These are phyloP conservation scores for Lactuca saligna DNA, from an alignment of 129 eudicot species.

Conservation along the genomic window DNA sequence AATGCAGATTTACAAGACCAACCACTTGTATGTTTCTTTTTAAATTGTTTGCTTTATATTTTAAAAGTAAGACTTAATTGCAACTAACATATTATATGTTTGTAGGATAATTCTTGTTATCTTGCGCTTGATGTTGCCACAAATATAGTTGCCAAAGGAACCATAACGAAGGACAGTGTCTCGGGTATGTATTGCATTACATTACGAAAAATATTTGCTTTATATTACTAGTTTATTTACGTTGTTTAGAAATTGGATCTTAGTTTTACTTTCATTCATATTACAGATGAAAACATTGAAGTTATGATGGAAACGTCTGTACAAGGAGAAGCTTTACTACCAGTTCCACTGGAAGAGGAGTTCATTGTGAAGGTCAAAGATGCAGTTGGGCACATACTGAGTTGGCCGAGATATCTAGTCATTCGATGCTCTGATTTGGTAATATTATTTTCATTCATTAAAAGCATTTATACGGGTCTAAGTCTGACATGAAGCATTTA, in stretches of 20 bases:
- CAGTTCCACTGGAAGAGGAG: no score
- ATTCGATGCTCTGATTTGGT: constrained; percentile 7
- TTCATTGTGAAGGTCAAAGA: no score
- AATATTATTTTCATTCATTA: not conserved
- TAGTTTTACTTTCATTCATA: not conserved
- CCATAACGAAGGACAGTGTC: not conserved
- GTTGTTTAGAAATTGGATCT: constrained; percentile 7
- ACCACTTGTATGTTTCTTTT: not conserved
- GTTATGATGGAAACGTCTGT: constrained; percentile 1
- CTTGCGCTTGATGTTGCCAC: no score
- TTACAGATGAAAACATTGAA: not conserved
- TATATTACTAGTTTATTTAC: constrained; percentile 1
- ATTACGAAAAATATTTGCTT: not conserved
- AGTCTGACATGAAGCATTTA: not conserved
- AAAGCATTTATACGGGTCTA: not conserved
- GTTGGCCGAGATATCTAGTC: no score
- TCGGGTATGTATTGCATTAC: not conserved
- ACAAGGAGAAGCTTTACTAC: not conserved
- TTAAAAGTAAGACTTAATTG: no score
- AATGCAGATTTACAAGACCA: not conserved
- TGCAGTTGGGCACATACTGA: no score
- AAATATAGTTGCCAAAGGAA: no score
- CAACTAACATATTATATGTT: no score
- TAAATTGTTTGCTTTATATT: not conserved
- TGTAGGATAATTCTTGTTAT: no score